These are phyloP conservation scores for Persicaria tinctoria DNA, from an alignment of 148 eudicot genomes.

Conservation along the genomic window DNA sequence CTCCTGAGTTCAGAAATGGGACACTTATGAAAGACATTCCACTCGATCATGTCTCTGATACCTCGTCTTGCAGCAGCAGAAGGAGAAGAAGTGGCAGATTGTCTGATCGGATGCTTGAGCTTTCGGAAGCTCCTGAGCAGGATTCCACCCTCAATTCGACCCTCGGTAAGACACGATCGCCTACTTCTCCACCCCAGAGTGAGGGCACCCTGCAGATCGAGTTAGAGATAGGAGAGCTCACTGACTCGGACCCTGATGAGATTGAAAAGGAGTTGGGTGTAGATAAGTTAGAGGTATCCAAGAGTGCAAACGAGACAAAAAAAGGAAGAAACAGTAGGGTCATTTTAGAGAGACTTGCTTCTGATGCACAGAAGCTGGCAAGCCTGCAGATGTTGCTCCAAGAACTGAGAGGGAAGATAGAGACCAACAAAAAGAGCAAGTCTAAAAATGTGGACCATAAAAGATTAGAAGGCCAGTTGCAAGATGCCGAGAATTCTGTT, in stretches of 20 bases:
- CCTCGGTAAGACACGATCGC: slow-evolving; percentile 24
- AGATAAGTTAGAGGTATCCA: slow-evolving; percentile 49
- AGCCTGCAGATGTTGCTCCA: slow-evolving; percentile 46
- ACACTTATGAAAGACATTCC: slow-evolving; percentile 78
- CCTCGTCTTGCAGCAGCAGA: slow-evolving; percentile 25
- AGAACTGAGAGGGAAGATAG: slow-evolving; percentile 51
- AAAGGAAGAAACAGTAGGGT: slow-evolving; percentile 34
- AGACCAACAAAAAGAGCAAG: slow-evolving; percentile 36
- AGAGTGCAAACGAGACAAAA: slow-evolving; percentile 16
- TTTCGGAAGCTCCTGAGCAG: slow-evolving; percentile 62
- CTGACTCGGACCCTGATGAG: slow-evolving; percentile 27
- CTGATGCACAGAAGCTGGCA: slow-evolving; percentile 59
- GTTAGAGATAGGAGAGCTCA: slow-evolving; percentile 18
- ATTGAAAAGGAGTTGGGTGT: slow-evolving; percentile 64
- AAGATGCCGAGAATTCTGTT: slow-evolving; percentile 52
- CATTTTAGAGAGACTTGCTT: slow-evolving; percentile 49
- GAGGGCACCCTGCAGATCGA: slow-evolving; percentile 25
- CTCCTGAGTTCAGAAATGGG: slow-evolving; percentile 28
- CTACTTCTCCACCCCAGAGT: slow-evolving; percentile 21
- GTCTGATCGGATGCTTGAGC: slow-evolving; percentile 69
- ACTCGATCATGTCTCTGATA: slow-evolving; percentile 57
- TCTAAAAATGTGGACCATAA: slow-evolving; percentile 43
- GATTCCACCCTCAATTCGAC: slow-evolving; percentile 20
- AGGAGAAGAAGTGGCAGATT: slow-evolving; percentile 35
- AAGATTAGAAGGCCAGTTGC: slow-evolving; percentile 50